Conservation (phyloP, 2,329 filamentous ascomycete species). For the Sphaerulina vaccinii region DNA sequence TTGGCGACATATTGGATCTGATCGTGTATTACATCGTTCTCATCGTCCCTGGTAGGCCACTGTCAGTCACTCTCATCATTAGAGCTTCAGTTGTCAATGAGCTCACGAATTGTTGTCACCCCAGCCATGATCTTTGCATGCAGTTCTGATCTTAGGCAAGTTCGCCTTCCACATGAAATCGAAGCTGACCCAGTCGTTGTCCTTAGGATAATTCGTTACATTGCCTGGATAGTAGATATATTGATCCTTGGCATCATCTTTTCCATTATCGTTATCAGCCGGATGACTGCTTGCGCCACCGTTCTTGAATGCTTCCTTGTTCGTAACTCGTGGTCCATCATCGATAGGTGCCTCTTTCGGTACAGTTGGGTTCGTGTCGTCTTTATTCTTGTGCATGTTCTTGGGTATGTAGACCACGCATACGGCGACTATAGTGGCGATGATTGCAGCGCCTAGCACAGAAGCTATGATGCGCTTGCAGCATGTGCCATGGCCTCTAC, state of each 20-base stretch:
- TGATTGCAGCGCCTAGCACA: constrained; percentile 5
- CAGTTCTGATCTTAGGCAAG: constrained; percentile 1
- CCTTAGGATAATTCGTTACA: constrained; percentile 7
- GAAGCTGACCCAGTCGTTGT: constrained; percentile 21
- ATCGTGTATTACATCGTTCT: constrained; percentile 41
- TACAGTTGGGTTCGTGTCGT: too few relatives aligned
- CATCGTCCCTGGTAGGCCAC: constrained; percentile 35
- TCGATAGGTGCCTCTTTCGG: not conserved
- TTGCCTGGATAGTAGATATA: constrained; percentile 19
- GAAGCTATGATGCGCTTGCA: not conserved
- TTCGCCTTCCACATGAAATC: constrained; percentile 35
- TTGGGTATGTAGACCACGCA: constrained; percentile 14
- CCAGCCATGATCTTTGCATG: constrained; percentile 13
- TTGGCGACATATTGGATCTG: constrained; percentile 39
- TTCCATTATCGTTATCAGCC: constrained; percentile 10
- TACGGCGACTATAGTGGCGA: constrained; percentile 11
- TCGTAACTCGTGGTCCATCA: constrained; percentile 8
- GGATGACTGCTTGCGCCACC: constrained; percentile 9
- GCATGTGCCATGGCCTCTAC: not conserved
- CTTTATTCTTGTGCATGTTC: too few relatives aligned
- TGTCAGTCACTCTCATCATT: not conserved
- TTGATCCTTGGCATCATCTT: constrained; percentile 12
- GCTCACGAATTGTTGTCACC: constrained; percentile 14
- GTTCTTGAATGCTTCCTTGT: constrained; percentile 14
- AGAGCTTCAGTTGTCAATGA: not conserved